These are phyloP conservation scores for Naematelia aurantialba DNA, from an alignment of 768 basidiomycete genomes.

Conservation along the genomic window DNA sequence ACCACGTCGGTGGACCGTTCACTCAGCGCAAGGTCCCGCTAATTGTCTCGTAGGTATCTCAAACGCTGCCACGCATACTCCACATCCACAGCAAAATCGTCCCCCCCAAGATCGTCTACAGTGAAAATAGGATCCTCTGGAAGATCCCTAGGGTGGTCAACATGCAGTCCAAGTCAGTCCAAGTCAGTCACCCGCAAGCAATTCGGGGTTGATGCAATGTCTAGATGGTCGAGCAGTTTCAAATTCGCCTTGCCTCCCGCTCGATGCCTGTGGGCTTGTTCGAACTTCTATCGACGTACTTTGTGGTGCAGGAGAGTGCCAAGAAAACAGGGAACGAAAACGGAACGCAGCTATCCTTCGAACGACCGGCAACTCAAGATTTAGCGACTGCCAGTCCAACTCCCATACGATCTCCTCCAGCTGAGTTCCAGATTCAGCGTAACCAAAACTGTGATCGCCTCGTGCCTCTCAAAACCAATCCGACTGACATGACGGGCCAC, in stretches of 20 bases:
- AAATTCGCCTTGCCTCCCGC: background rate
- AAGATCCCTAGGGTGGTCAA: background rate
- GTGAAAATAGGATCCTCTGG: background rate
- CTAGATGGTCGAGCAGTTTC: background rate
- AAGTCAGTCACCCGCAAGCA: background rate
- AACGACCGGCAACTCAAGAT: background rate
- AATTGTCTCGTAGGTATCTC: background rate
- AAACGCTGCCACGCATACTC: background rate
- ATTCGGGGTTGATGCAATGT: background rate
- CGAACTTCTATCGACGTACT: background rate
- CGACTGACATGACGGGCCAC: background rate
- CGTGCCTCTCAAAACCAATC: background rate
- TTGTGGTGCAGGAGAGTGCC: background rate
- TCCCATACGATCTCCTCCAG: background rate
- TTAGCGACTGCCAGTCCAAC: background rate
- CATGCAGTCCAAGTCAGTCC: background rate
- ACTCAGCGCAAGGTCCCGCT: background rate
- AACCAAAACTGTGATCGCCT: background rate
- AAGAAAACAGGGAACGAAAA: background rate
- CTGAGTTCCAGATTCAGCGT: background rate
- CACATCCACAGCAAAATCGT: background rate
- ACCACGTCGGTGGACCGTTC: background rate
- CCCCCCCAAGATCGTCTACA: background rate
- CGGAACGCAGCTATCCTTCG: background rate
- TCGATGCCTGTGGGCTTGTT: background rate